Percentiles rank a stretch among this genome's conserved stretches.
phyloP scores from a whole-genome alignment of 129 eudicot genomes.

The Solidago caesia region DNA sequence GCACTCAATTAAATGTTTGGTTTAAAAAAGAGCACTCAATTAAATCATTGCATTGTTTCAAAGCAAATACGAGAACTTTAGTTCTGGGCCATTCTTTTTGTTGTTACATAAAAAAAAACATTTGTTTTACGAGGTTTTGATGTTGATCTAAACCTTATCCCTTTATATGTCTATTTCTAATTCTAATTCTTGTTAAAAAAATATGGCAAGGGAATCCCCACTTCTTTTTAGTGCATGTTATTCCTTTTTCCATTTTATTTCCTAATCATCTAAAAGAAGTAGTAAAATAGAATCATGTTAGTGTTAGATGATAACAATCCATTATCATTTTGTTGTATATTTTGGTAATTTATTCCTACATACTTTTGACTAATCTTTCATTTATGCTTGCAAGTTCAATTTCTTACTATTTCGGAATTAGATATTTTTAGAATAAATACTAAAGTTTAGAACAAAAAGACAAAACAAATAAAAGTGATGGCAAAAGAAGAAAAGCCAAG shows the following conservation, averaged over 20 bases:
- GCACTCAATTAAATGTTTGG: background rate
- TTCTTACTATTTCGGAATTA: background rate
- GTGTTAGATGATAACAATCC: background rate
- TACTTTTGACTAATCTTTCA: background rate
- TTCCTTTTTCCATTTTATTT: constrained; percentile 8
- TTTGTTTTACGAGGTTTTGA: too few relatives aligned
- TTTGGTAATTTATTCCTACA: background rate
- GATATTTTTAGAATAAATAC: background rate
- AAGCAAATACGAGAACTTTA: background rate
- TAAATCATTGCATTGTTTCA: too few relatives aligned
- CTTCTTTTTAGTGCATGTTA: constrained; percentile 8
- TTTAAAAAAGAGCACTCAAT: background rate
- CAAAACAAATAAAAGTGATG: background rate
- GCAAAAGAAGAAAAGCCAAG: background rate
- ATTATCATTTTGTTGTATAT: background rate
- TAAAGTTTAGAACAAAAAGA: too few relatives aligned
- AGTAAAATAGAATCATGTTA: constrained; percentile 22
- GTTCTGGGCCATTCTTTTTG: background rate
- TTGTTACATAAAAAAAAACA: background rate
- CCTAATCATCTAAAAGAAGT: background rate
- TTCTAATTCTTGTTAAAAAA: background rate
- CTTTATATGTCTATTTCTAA: background rate
- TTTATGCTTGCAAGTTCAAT: background rate
- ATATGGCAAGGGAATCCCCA: background rate
- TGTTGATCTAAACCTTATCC: too few relatives aligned